Evolutionary conservation across 441 rosid genomes (phyloP).

Genomic region (Gossypium trilobum): DNA sequence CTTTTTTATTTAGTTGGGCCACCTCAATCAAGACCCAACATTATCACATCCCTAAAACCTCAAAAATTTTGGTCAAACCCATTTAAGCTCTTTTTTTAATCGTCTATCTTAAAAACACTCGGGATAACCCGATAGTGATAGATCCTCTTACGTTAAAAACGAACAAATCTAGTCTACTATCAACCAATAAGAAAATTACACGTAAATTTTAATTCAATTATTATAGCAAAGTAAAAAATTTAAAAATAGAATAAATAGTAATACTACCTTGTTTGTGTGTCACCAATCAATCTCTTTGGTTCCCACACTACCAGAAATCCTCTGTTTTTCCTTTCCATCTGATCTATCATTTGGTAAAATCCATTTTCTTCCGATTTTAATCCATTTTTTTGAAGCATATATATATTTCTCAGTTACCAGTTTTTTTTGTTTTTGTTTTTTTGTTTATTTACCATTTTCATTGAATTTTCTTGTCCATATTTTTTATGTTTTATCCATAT

Average conservation of each 20-base stretch:
- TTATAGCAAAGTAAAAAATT: neutral
- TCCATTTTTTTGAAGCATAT: neutral
- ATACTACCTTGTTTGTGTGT: neutral
- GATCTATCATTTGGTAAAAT: constrained; percentile 30
- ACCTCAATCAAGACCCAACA: neutral
- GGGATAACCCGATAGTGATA: too few species aligned
- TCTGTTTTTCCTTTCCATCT: constrained; percentile 11
- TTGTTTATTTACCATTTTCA: neutral
- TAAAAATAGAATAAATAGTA: neutral
- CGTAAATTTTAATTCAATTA: neutral
- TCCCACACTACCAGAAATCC: constrained; percentile 4
- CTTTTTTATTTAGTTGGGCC: neutral
- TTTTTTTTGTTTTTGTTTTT: neutral
- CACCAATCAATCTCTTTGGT: neutral
- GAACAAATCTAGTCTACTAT: constrained; percentile 10
- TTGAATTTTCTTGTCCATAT: constrained; percentile 46
- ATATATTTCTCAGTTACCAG: neutral
- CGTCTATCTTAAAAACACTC: too few species aligned
- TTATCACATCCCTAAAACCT: neutral
- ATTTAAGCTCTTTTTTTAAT: neutral
- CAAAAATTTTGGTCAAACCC: neutral
- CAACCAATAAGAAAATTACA: neutral
- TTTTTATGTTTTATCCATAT: constrained; percentile 40
- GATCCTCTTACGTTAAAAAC: too few species aligned
- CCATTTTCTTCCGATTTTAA: neutral